phyloP scores from a whole-genome alignment of 139 green algal genomes.

The Micractinium sp. region DNA sequence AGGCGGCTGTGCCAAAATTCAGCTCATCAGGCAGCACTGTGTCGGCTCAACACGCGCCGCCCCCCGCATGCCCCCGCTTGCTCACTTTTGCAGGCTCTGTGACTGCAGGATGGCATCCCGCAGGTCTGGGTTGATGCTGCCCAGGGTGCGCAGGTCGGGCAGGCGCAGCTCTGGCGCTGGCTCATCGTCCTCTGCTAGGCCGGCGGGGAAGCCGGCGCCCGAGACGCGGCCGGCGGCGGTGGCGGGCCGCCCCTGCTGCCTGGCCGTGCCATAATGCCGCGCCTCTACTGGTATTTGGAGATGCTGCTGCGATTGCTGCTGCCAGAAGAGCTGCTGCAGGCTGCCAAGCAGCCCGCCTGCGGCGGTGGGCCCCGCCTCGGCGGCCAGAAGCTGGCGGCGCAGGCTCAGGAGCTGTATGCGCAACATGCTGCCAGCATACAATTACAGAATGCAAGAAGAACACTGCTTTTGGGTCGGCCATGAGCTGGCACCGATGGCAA shows the following conservation, averaged over 20 bases:
- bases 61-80: neutral
- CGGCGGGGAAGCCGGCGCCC: neutral
- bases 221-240: neutral
- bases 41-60: neutral
- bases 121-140: constrained; percentile 30
- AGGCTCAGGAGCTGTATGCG: neutral
- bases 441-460: neutral
- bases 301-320: neutral
- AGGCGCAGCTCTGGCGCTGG: constrained; percentile 5
- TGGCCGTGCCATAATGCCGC: neutral
- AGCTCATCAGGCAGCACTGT: neutral
- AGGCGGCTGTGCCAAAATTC: too few relatives aligned
- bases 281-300: neutral
- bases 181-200: constrained; percentile 7
- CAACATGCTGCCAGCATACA: neutral
- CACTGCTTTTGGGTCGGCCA: too few relatives aligned
- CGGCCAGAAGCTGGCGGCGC: neutral
- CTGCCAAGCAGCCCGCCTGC: neutral
- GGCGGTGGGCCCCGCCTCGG: neutral
- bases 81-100: constrained; percentile 16
- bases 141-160: constrained; percentile 15
- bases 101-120: constrained; percentile 24
- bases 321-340: neutral
- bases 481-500: too few relatives aligned
- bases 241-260: neutral